Evolutionary conservation across 345 rosid species (phyloP).

Genomic region (Moricandia arvensis): DNA sequence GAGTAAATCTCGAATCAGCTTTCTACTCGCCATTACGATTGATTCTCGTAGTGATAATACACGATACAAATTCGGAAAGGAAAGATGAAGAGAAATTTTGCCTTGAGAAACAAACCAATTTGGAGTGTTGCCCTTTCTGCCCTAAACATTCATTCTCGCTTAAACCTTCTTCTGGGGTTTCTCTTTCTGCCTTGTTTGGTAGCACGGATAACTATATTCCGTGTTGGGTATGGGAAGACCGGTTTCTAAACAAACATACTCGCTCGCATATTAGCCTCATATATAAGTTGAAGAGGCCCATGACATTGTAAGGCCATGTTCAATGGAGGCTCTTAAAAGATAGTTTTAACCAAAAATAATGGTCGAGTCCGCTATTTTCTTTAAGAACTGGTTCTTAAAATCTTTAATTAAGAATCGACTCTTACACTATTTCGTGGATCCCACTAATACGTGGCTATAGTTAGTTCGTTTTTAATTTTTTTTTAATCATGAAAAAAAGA

Average conservation of each 20-base stretch:
- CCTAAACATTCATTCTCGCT: not conserved
- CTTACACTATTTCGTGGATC: no score
- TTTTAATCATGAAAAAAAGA: no score
- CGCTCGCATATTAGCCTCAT: not conserved
- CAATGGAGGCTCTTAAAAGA: no score
- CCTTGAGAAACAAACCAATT: constrained; percentile 22
- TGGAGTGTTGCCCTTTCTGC: constrained; percentile 9
- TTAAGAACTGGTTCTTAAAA: no score
- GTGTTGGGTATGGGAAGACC: not conserved
- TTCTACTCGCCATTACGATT: constrained; percentile 71
- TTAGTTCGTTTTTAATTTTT: no score
- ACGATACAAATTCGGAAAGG: not conserved
- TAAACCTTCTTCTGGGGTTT: constrained; percentile 19
- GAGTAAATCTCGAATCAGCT: constrained; percentile 68
- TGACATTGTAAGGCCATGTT: not conserved
- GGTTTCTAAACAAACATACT: not conserved
- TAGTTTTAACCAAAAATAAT: no score
- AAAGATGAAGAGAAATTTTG: not conserved
- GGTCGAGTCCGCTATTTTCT: no score
- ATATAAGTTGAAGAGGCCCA: not conserved
- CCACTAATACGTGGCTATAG: no score
- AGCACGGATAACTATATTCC: not conserved
- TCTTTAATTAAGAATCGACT: no score
- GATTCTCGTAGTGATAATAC: not conserved
- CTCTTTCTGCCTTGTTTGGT: constrained; percentile 22